Conservation (phyloP, 1,139 yeast species). For the Williopsis jadinii region DNA sequence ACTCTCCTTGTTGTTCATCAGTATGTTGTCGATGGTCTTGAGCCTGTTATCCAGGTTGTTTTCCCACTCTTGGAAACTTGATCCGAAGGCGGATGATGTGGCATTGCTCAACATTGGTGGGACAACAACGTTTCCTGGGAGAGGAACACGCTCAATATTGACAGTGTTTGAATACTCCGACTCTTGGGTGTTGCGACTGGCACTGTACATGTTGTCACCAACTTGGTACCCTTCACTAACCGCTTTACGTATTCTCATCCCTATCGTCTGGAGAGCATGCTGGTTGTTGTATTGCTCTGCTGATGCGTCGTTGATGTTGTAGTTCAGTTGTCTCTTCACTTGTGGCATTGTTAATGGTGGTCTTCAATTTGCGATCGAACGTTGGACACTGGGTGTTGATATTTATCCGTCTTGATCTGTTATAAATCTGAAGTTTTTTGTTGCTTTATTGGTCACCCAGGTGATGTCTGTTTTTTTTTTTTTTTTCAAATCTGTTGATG, state of each 20-base stretch:
- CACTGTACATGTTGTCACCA: slow-evolving; percentile 21
- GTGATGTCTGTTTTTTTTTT: too few relatives aligned
- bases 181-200: slow-evolving; percentile 2
- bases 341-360: slow-evolving; percentile 13
- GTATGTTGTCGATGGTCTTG: slow-evolving; percentile 25
- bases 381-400: background rate
- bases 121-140: slow-evolving; percentile 37
- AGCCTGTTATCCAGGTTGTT: slow-evolving; percentile 34
- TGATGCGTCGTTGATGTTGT: slow-evolving; percentile 3
- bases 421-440: too few relatives aligned
- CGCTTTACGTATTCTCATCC: slow-evolving; percentile 66
- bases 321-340: slow-evolving; percentile 18
- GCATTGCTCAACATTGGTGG: slow-evolving; percentile 21
- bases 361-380: background rate
- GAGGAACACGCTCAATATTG: slow-evolving; percentile 36
- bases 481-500: too few relatives aligned
- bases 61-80: slow-evolving; percentile 46
- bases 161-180: slow-evolving; percentile 6
- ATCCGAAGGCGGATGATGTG: slow-evolving; percentile 24
- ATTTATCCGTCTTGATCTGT: background rate
- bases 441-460: too few relatives aligned
- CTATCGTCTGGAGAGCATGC: slow-evolving; percentile 43
- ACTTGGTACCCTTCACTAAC: slow-evolving; percentile 53
- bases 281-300: slow-evolving; percentile 20
- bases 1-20: slow-evolving; percentile 27